Percentiles rank a stretch among this genome's conserved stretches.
These are phyloP conservation scores for Lentinula boryana DNA, from an alignment of 768 basidiomycete genomes.

Conservation along the genomic window DNA sequence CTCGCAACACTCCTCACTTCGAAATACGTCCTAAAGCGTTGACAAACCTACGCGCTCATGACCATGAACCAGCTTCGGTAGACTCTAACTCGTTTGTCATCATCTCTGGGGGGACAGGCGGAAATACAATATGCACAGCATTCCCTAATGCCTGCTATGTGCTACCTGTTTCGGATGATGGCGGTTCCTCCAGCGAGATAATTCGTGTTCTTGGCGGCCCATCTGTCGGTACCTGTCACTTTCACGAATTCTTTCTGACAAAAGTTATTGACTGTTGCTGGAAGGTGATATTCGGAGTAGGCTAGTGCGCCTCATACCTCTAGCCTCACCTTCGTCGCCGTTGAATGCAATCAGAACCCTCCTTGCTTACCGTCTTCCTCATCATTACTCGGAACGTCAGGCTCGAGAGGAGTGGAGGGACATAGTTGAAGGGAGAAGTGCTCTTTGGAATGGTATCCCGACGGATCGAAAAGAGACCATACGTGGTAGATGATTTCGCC, in stretches of 20 bases:
- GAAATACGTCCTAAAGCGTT: constrained; percentile 5
- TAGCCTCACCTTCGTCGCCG: constrained; percentile 50
- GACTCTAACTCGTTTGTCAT: constrained; percentile 48
- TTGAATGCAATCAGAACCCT: constrained; percentile 71
- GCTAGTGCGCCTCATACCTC: constrained; percentile 81
- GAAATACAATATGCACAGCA: constrained; percentile 84
- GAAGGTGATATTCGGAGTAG: constrained; percentile 86
- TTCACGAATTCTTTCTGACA: constrained; percentile 9
- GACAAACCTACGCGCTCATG: not conserved
- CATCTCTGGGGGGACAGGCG: constrained; percentile 92
- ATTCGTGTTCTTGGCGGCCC: constrained; percentile 86
- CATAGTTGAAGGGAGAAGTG: constrained; percentile 82
- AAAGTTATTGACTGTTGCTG: not conserved
- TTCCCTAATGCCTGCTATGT: constrained; percentile 78
- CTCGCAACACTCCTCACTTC: constrained; percentile 8
- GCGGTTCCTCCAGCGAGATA: constrained; percentile 92
- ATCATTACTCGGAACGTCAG: constrained; percentile 58
- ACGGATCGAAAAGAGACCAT: constrained; percentile 89
- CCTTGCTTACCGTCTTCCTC: constrained; percentile 75
- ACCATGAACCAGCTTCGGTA: not conserved
- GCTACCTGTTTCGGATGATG: constrained; percentile 92
- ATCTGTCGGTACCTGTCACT: constrained; percentile 54
- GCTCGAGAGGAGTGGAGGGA: constrained; percentile 90
- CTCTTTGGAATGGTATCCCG: constrained; percentile 81
- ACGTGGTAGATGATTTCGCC: constrained; percentile 47